Conservation (phyloP, 768 basidiomycete genomes). For the Russula olivacea region DNA sequence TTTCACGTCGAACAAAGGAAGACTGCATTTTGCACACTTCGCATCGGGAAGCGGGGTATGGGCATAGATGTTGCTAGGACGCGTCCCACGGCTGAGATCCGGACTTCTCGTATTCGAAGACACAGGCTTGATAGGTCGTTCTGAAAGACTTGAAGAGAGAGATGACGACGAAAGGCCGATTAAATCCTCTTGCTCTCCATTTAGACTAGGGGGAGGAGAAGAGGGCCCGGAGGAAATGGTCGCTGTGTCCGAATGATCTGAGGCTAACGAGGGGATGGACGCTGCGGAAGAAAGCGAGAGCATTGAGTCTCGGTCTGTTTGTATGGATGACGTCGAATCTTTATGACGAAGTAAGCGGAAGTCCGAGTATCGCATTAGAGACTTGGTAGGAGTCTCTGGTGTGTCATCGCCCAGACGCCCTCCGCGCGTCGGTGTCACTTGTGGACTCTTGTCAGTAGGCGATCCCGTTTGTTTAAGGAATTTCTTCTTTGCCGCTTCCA, state of each 20-base stretch:
- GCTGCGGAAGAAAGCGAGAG: conserved; percentile 35
- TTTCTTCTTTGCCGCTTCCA: conserved; percentile 60
- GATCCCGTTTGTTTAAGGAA: conserved; percentile 38
- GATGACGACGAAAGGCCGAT: conserved; percentile 43
- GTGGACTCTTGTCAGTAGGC: conserved; percentile 27
- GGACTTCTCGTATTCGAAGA: conserved; percentile 5
- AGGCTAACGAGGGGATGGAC: conserved; percentile 55
- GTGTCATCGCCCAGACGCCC: not conserved
- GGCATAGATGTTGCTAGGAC: conserved; percentile 29
- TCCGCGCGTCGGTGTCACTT: conserved; percentile 8
- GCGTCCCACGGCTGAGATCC: conserved; percentile 6
- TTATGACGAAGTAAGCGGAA: conserved; percentile 14
- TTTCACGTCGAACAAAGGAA: conserved; percentile 49
- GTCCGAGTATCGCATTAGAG: conserved; percentile 19
- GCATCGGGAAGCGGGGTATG: conserved; percentile 34
- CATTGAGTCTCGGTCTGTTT: conserved; percentile 29
- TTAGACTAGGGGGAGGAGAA: conserved; percentile 34
- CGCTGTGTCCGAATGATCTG: conserved; percentile 54
- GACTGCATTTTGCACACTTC: conserved; percentile 55
- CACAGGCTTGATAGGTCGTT: not conserved
- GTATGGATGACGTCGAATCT: conserved; percentile 20
- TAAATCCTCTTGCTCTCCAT: conserved; percentile 13
- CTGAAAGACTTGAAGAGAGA: conserved; percentile 23
- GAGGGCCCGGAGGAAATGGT: conserved; percentile 50
- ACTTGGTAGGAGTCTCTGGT: conserved; percentile 14